A percentile compares a stretch with the other conserved stretches of the same genome.
Evolutionary conservation across 2,329 filamentous ascomycete genomes (phyloP).

Genomic region (Colletotrichum lindemuthianum): DNA sequence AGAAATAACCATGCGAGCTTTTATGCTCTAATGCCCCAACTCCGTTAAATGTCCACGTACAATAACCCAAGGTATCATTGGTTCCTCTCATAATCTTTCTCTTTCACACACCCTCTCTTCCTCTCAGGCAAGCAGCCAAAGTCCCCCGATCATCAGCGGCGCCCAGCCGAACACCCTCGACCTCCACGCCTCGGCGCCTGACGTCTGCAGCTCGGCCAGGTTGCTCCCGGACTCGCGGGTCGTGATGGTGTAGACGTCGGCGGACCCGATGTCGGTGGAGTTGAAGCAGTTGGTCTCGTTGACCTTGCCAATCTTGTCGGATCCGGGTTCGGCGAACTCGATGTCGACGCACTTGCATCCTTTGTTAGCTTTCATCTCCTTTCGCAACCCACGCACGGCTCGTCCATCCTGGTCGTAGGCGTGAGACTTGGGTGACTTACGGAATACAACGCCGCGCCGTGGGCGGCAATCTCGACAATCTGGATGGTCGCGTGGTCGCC

Average conservation of each 20-base stretch:
- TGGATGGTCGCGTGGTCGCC: slow-evolving; percentile 95
- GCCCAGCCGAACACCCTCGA: slow-evolving; percentile 50
- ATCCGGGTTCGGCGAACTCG: slow-evolving; percentile 83
- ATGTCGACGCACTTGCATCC: slow-evolving; percentile 86
- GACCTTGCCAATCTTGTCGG: slow-evolving; percentile 73
- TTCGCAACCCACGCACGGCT: too few species aligned
- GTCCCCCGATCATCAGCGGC: slow-evolving; percentile 50
- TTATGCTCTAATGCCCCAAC: too few species aligned
- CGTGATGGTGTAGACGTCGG: slow-evolving; percentile 77
- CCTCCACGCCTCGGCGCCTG: slow-evolving; percentile 39
- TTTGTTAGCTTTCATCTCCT: slow-evolving; percentile 16
- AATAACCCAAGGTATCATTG: too few species aligned
- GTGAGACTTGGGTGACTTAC: slow-evolving; percentile 58
- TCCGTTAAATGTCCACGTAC: too few species aligned
- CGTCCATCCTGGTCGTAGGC: neutral
- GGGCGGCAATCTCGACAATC: slow-evolving; percentile 82
- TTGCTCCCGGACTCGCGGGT: slow-evolving; percentile 52
- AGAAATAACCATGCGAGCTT: too few species aligned
- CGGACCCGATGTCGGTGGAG: slow-evolving; percentile 79
- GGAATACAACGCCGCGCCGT: slow-evolving; percentile 85
- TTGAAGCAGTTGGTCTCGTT: slow-evolving; percentile 91
- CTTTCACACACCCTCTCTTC: neutral
- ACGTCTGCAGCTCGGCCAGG: slow-evolving; percentile 39
- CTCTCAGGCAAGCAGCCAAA: slow-evolving; percentile 51
- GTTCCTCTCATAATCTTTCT: neutral